Conservation (phyloP, 1,139 yeast species). For the Tardiomyces depauwii region DNA sequence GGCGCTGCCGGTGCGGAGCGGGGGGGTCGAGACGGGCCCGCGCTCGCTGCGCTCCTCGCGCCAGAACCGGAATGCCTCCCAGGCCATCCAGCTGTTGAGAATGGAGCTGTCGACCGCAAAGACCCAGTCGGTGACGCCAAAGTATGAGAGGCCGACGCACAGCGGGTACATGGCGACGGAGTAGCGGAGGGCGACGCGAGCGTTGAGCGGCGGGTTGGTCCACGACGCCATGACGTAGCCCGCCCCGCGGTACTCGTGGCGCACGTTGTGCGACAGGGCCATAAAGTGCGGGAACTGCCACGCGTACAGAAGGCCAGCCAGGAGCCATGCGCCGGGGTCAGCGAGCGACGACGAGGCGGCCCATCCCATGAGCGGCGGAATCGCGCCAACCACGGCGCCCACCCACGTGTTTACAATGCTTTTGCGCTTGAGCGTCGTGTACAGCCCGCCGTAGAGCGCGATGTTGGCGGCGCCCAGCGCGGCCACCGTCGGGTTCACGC, state of each 20-base stretch:
- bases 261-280: conserved; percentile 77
- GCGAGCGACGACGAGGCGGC: conserved; percentile 73
- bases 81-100: conserved; percentile 77
- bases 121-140: conserved; percentile 69
- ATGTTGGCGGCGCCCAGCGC: conserved; percentile 67
- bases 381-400: conserved; percentile 96
- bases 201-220: conserved; percentile 83
- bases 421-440: conserved; percentile 79
- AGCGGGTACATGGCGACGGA: conserved; percentile 86
- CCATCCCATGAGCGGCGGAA: conserved; percentile 99
- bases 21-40: not conserved
- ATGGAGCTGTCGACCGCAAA: conserved; percentile 72
- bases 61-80: conserved; percentile 78
- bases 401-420: conserved; percentile 94
- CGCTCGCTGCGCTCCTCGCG: conserved; percentile 16
- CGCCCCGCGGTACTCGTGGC: conserved; percentile 79
- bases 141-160: conserved; percentile 74
- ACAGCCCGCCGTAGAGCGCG: conserved; percentile 73
- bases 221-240: conserved; percentile 97
- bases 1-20: conserved; percentile 10
- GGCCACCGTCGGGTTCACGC: conserved; percentile 84
- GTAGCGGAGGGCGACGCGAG: conserved; percentile 85
- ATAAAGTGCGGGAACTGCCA: conserved; percentile 99
- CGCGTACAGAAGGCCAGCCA: conserved; percentile 81
- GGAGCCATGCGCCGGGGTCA: conserved; percentile 92